A percentile compares a stretch with the other conserved stretches of the same genome.
Conservation (phyloP, 805 yeast genomes). For the Metschnikowia vanudenii region DNA sequence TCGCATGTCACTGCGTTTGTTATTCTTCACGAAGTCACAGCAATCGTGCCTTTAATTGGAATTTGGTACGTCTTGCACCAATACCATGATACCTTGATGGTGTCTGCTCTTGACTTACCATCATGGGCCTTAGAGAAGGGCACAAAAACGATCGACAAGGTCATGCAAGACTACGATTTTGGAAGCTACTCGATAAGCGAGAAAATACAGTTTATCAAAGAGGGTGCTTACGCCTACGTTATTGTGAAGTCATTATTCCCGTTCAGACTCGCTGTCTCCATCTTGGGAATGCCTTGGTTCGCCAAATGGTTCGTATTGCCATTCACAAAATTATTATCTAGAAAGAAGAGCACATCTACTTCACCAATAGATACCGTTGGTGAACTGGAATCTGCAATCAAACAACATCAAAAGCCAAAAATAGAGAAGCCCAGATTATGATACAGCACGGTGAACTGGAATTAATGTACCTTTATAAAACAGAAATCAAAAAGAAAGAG, state of each 20-base stretch:
- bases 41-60: conserved; percentile 66
- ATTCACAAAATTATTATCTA: conserved; percentile 24
- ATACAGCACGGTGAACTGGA: neutral
- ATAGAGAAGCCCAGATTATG: conserved; percentile 38
- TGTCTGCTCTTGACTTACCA: conserved; percentile 51
- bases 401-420: conserved; percentile 21
- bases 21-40: conserved; percentile 71
- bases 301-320: conserved; percentile 54
- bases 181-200: conserved; percentile 42
- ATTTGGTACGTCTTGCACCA: conserved; percentile 67
- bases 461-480: neutral
- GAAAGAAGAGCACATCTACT: conserved; percentile 1
- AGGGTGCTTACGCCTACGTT: conserved; percentile 76
- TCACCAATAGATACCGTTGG: neutral
- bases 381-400: conserved; percentile 6
- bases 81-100: conserved; percentile 42
- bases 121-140: conserved; percentile 62
- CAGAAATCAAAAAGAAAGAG: no score
- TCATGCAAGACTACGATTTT: conserved; percentile 41
- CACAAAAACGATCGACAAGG: conserved; percentile 52
- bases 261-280: conserved; percentile 48
- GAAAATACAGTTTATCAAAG: conserved; percentile 54
- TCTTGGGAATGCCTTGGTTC: conserved; percentile 56
- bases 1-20: conserved; percentile 63
- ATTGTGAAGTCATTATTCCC: conserved; percentile 63